A percentile compares a stretch with the other conserved stretches of the same genome.
These are phyloP conservation scores for Torulaspora globosa DNA, from an alignment of 1,139 yeast genomes.

Conservation along the genomic window DNA sequence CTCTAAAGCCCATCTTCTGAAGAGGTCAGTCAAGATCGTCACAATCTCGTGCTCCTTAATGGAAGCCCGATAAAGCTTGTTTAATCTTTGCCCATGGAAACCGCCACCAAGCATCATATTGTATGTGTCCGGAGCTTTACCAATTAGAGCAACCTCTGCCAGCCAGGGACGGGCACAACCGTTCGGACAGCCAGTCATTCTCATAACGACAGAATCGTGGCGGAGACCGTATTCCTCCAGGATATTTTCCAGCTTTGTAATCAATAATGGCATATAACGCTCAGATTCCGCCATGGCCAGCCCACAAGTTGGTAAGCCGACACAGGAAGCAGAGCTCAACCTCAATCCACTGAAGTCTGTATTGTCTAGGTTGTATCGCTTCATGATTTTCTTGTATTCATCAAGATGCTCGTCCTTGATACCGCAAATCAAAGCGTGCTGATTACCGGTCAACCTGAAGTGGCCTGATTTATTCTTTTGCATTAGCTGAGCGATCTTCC, in stretches of 20 bases:
- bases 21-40: conserved; percentile 70
- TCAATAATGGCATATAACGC: conserved; percentile 82
- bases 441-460: conserved; percentile 94
- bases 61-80: conserved; percentile 84
- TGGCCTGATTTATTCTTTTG: conserved; percentile 57
- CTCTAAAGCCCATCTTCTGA: conserved; percentile 92
- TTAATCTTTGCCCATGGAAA: conserved; percentile 86
- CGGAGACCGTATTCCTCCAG: conserved; percentile 90
- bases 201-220: conserved; percentile 91
- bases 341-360: conserved; percentile 79
- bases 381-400: conserved; percentile 58
- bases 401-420: conserved; percentile 66
- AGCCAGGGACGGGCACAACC: conserved; percentile 99
- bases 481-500: conserved; percentile 69
- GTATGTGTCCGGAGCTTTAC: conserved; percentile 91
- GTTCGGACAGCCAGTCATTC: conserved; percentile 99
- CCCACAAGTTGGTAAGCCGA: conserved; percentile 98
- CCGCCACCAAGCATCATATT: conserved; percentile 97
- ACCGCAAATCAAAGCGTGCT: conserved; percentile 76
- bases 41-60: conserved; percentile 88
- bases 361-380: conserved; percentile 77
- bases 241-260: conserved; percentile 74
- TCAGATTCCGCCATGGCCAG: conserved; percentile 98
- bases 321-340: conserved; percentile 93
- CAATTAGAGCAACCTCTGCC: conserved; percentile 93